Percentiles rank a stretch among this genome's conserved stretches.
Conservation (phyloP, 805 yeast species). For the Blastobotrys parvus region DNA sequence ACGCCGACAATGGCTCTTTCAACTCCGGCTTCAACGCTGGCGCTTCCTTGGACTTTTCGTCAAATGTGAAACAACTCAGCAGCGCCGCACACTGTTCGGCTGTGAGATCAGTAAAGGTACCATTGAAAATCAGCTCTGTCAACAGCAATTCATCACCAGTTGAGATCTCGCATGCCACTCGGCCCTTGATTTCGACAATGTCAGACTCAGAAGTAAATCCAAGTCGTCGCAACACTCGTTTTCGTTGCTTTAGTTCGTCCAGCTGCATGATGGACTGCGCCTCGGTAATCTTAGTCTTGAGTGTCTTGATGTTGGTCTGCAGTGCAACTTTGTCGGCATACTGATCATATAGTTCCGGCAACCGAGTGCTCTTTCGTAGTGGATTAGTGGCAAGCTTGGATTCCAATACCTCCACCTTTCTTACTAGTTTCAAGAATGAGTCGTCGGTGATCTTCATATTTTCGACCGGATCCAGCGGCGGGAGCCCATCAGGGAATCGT, state of each 20-base stretch:
- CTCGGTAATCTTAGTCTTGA: slow-evolving; percentile 61
- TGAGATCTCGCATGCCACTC: slow-evolving; percentile 95
- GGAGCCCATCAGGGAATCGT: slow-evolving; percentile 85
- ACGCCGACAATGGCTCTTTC: slow-evolving; percentile 80
- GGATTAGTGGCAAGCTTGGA: slow-evolving; percentile 65
- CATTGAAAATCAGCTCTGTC: slow-evolving; percentile 91
- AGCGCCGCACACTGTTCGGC: slow-evolving; percentile 91
- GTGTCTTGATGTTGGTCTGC: slow-evolving; percentile 46
- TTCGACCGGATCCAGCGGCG: slow-evolving; percentile 82
- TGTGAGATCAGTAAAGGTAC: slow-evolving; percentile 80
- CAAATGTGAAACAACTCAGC: slow-evolving; percentile 91
- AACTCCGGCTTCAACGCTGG: slow-evolving; percentile 83
- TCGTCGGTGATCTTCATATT: slow-evolving; percentile 86
- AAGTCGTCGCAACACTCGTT: slow-evolving; percentile 83
- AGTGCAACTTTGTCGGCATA: slow-evolving; percentile 60
- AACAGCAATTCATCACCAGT: slow-evolving; percentile 72
- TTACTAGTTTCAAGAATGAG: slow-evolving; percentile 60
- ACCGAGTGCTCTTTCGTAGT: slow-evolving; percentile 38
- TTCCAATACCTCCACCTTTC: slow-evolving; percentile 78
- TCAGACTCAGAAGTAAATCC: slow-evolving; percentile 87
- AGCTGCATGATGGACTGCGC: slow-evolving; percentile 89
- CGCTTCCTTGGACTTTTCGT: slow-evolving; percentile 81
- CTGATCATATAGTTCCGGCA: slow-evolving; percentile 53
- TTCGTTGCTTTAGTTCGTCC: slow-evolving; percentile 88
- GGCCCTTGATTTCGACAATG: slow-evolving; percentile 90